A percentile compares a stretch with the other conserved stretches of the same genome.
phyloP scores from a whole-genome alignment of 352 stramenopile species.

The Globisporangium middletonii region DNA sequence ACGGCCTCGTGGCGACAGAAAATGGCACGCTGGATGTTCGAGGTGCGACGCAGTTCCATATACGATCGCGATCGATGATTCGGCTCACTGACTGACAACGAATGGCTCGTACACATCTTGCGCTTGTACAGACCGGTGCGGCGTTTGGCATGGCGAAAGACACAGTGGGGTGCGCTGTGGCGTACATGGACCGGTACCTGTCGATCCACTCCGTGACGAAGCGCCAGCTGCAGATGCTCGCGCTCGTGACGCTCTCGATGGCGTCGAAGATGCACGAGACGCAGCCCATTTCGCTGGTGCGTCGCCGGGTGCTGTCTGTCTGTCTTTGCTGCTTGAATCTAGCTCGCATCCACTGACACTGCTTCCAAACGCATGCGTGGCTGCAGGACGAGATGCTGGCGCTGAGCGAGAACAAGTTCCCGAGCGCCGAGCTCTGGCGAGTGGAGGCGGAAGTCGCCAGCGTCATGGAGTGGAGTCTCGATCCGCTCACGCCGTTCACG shows the following conservation, averaged over 20 bases:
- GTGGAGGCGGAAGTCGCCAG: constrained; percentile 30
- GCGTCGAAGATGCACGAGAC: constrained; percentile 14
- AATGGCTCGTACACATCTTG: neutral
- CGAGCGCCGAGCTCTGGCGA: constrained; percentile 24
- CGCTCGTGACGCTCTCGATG: constrained; percentile 10
- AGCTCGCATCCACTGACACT: neutral
- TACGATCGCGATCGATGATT: neutral
- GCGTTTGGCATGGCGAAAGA: constrained; percentile 15
- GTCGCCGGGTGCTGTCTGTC: neutral
- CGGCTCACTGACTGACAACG: too few relatives aligned
- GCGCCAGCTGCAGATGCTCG: constrained; percentile 11
- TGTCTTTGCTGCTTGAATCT: neutral
- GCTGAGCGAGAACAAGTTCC: constrained; percentile 42
- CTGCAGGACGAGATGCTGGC: constrained; percentile 40
- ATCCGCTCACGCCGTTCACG: constrained; percentile 29
- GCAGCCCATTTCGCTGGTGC: constrained; percentile 11
- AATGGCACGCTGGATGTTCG: constrained; percentile 47
- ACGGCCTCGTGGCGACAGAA: constrained; percentile 32
- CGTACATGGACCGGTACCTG: constrained; percentile 12
- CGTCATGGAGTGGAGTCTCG: constrained; percentile 27
- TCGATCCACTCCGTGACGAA: constrained; percentile 11
- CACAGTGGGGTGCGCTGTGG: constrained; percentile 10
- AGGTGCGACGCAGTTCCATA: constrained; percentile 13
- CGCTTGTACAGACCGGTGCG: constrained; percentile 5
- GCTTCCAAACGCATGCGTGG: neutral